These are phyloP conservation scores for Nitzschia sp. DNA, from an alignment of 108 stramenopile species.

Conservation along the genomic window DNA sequence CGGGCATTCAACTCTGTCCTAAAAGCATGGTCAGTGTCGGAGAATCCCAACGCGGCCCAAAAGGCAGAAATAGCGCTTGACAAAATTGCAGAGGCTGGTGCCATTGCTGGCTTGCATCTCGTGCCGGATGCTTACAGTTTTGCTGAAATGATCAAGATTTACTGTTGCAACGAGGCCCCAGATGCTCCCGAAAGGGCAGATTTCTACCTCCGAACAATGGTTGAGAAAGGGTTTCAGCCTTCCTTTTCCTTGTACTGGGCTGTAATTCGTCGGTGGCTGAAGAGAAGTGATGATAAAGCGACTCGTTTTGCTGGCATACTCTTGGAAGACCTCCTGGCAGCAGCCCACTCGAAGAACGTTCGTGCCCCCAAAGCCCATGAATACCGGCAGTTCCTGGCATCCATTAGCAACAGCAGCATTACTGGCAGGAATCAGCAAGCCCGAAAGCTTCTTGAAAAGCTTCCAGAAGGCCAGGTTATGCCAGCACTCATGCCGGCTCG, in stretches of 20 bases:
- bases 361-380: background rate
- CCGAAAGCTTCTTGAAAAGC: conserved; percentile 13
- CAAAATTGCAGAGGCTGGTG: background rate
- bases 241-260: conserved; percentile 14
- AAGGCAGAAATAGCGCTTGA: conserved; percentile 5
- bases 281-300: background rate
- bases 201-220: conserved; percentile 18
- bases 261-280: conserved; percentile 17
- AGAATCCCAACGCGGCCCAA: background rate
- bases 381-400: conserved; percentile 26
- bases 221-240: conserved; percentile 6
- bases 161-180: background rate
- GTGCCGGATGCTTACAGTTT: conserved; percentile 12
- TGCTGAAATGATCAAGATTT: conserved; percentile 11
- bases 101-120: background rate
- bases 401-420: conserved; percentile 22
- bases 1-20: conserved; percentile 28
- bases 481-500: background rate
- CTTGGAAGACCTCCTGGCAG: conserved; percentile 13
- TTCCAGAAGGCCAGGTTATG: conserved; percentile 4
- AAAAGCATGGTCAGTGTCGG: conserved; percentile 10
- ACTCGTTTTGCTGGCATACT: background rate
- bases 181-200: conserved; percentile 28
- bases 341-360: conserved; percentile 2
- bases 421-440: conserved; percentile 25